phyloP scores from a whole-genome alignment of 345 rosid species.

The Eucalyptus tenuipes region DNA sequence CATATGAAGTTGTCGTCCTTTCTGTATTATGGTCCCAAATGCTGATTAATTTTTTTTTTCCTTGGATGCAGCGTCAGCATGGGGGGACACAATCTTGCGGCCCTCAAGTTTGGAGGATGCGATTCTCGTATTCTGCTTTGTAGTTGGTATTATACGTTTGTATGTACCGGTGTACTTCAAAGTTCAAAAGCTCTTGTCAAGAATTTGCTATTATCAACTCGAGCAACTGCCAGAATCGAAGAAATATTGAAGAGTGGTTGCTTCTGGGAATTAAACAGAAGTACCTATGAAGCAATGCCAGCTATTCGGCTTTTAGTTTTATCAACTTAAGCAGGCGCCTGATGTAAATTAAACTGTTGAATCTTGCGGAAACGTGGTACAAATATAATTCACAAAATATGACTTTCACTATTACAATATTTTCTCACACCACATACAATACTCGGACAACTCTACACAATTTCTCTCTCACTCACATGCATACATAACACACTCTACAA shows the following conservation, averaged over 20 bases:
- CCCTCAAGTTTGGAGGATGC: not conserved
- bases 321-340: not conserved
- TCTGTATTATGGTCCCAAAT: accelerated
- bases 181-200: not conserved
- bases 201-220: not conserved
- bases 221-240: not conserved
- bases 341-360: too few relatives aligned
- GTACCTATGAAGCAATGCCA: not conserved
- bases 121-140: not conserved
- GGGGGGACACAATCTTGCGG: not conserved
- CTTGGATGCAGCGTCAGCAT: not conserved
- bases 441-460: too few relatives aligned
- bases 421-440: too few relatives aligned
- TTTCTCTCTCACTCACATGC: too few relatives aligned
- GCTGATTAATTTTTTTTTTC: not conserved
- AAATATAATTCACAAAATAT: too few relatives aligned
- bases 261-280: not conserved
- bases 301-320: not conserved
- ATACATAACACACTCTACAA: too few relatives aligned
- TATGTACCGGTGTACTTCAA: not conserved
- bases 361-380: too few relatives aligned
- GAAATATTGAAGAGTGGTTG: not conserved
- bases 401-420: too few relatives aligned
- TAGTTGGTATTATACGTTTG: not conserved
- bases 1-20: not conserved